Evolutionary conservation across 2,329 filamentous ascomycete species (phyloP).

Genomic region (Ceratocystis huliohia): DNA sequence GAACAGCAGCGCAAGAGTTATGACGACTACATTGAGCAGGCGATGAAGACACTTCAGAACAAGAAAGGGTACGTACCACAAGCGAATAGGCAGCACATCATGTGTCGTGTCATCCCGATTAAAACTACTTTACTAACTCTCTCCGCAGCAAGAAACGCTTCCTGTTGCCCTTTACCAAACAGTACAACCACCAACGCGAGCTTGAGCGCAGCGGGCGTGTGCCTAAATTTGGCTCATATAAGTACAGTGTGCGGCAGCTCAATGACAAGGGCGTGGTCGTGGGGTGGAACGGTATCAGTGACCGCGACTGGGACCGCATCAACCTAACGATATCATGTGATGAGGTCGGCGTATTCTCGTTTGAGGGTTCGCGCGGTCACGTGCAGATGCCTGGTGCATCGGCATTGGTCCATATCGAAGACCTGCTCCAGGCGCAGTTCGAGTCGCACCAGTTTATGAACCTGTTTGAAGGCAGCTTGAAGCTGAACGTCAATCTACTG

Average conservation of each 20-base stretch:
- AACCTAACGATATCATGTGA: slow-evolving; percentile 92
- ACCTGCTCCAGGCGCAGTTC: slow-evolving; percentile 90
- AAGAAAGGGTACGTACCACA: slow-evolving; percentile 64
- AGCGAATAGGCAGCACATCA: slow-evolving; percentile 22
- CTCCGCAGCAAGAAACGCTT: slow-evolving; percentile 66
- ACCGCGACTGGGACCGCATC: slow-evolving; percentile 78
- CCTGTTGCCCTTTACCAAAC: slow-evolving; percentile 90
- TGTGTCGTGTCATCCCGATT: neutral
- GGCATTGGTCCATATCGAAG: slow-evolving; percentile 78
- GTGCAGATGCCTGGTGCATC: slow-evolving; percentile 94
- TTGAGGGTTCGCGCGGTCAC: slow-evolving; percentile 80
- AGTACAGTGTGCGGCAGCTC: slow-evolving; percentile 82
- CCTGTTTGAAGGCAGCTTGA: slow-evolving; percentile 72
- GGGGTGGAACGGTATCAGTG: slow-evolving; percentile 71
- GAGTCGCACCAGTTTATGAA: slow-evolving; percentile 95
- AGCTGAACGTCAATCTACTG: slow-evolving; percentile 91
- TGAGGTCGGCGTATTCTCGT: slow-evolving; percentile 81
- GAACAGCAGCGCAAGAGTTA: slow-evolving; percentile 95
- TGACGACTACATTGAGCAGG: slow-evolving; percentile 98
- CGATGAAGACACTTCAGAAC: slow-evolving; percentile 91
- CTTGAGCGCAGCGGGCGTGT: slow-evolving; percentile 83
- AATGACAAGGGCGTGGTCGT: slow-evolving; percentile 91
- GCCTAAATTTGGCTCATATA: slow-evolving; percentile 95
- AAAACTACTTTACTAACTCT: slow-evolving; percentile 19
- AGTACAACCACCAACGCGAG: slow-evolving; percentile 97